Percentiles rank a stretch among this genome's conserved stretches.
phyloP scores from a whole-genome alignment of 2,329 filamentous ascomycete genomes.

The Cercospora canescens region DNA sequence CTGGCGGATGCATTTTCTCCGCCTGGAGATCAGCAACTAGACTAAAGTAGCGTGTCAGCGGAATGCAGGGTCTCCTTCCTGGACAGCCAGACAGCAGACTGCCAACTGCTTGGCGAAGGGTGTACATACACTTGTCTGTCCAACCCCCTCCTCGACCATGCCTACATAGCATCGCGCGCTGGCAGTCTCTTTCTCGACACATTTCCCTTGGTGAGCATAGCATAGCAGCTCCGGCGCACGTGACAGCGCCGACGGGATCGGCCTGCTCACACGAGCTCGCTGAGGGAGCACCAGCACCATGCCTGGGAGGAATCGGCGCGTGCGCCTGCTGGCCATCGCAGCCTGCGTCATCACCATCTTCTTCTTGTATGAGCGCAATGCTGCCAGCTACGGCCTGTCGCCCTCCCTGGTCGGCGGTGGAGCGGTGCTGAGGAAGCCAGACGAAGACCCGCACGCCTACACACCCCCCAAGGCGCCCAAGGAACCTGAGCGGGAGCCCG shows the following conservation, averaged over 20 bases:
- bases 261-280: slow-evolving; percentile 8
- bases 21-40: neutral
- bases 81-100: neutral
- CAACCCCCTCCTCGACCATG: neutral
- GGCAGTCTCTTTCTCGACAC: neutral
- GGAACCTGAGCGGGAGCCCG: slow-evolving; percentile 4
- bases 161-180: neutral
- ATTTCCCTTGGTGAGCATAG: neutral
- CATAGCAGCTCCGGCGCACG: slow-evolving; percentile 1
- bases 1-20: neutral
- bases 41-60: neutral
- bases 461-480: slow-evolving; percentile 6
- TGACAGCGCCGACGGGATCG: slow-evolving; percentile 10
- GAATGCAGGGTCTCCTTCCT: neutral
- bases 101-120: neutral
- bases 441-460: slow-evolving; percentile 13
- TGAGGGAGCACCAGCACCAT: slow-evolving; percentile 14
- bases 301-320: slow-evolving; percentile 28
- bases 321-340: slow-evolving; percentile 27
- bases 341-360: slow-evolving; percentile 28
- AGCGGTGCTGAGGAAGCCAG: slow-evolving; percentile 20
- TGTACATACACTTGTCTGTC: neutral
- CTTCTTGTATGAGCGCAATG: slow-evolving; percentile 28
- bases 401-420: slow-evolving; percentile 22
- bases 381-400: slow-evolving; percentile 15